Conservation (phyloP, 441 rosid genomes). For the Kokia cookei region DNA sequence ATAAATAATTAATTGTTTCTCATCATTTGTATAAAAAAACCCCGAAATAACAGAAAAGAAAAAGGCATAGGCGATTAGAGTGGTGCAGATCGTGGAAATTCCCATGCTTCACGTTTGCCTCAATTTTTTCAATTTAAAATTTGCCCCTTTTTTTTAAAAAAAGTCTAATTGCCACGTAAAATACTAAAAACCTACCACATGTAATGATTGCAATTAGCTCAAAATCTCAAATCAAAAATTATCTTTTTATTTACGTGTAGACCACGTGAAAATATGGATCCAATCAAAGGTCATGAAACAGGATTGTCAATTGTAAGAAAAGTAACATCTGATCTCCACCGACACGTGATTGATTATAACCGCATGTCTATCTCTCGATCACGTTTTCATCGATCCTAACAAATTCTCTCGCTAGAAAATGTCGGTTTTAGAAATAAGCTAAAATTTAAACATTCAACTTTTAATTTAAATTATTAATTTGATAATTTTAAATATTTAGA, state of each 20-base stretch:
- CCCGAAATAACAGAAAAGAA: background rate
- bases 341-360: background rate
- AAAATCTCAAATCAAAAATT: background rate
- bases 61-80: background rate
- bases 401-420: background rate
- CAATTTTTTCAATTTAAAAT: background rate
- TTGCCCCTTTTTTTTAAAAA: background rate
- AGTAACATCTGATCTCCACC: background rate
- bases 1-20: no score
- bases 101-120: constrained; percentile 1
- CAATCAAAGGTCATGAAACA: background rate
- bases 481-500: no score
- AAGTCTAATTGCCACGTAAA: background rate
- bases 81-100: background rate
- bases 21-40: background rate
- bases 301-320: background rate
- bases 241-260: background rate
- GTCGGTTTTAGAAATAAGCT: no score
- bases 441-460: no score
- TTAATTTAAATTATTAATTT: no score
- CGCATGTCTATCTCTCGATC: background rate
- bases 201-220: background rate
- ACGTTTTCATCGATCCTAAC: background rate
- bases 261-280: background rate
- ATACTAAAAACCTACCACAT: background rate